Evolutionary conservation across 352 stramenopile species (phyloP), one percentile per base, ranked within the genome.

Genomic region (Sclerospora graminicola): DNA sequence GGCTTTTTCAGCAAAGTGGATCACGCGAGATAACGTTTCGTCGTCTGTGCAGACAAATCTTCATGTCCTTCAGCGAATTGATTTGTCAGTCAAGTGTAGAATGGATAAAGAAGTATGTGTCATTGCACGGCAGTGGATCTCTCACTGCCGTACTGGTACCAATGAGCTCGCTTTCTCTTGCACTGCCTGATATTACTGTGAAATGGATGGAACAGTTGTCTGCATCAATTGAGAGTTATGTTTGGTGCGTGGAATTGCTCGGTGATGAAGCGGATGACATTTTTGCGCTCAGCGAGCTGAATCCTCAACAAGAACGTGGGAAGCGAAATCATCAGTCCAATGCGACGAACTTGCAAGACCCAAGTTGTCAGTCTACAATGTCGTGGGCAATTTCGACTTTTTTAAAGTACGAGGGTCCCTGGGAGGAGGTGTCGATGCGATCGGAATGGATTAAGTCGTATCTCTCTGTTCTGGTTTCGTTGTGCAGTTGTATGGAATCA

Each of bases 171-270:
- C 53, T 85, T 5, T 66, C 59, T 18, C 38, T 52, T 31, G 51
- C 65, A 4, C 14, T 66, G 4, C 23, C 37, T 9, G 41, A 46
- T 10, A 53, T 64, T 41, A 50, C 42, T 2, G 29, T 77, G 29
- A 54, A 67, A n/a, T 89, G 77, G 77, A 54, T 84, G 36, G 58
- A 84, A 28, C 71, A 84, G 20, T 46, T 89, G 24, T 58, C 55
- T 33, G 77, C 73, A 4, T 85, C 71, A 11, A 36, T 72, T 8
- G 73, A 86, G 15, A 71, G 55, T 30, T 85, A 66, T 27, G 42
- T 52, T 15, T 89, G 77, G 77, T 80, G 54, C 40, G 50, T 56
- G 10, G 50, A 65, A 14, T 41, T 84, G 1, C 48, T 89, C 10
- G 71, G 58, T 14, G 55, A 63, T 5, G 53, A 68, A 2, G 43